Conservation (phyloP, 2,329 filamentous ascomycete species). For the Hymenoscyphus fraxineus region DNA sequence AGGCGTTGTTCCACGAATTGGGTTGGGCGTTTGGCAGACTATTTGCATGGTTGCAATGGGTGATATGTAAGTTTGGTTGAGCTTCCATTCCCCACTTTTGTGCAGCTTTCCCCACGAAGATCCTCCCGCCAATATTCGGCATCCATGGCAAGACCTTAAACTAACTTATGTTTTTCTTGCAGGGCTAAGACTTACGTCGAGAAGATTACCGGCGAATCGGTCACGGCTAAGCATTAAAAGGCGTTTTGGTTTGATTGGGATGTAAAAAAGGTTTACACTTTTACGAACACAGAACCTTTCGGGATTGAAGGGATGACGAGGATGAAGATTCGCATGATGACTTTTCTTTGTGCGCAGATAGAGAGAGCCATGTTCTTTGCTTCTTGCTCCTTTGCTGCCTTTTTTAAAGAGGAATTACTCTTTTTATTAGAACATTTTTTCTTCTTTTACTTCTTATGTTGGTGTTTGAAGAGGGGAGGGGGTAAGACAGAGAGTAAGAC, state of each 20-base stretch:
- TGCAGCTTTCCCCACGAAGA: not conserved
- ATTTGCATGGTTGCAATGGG: conserved; percentile 99
- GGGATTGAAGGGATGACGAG: not conserved
- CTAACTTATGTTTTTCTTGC: conserved; percentile 34
- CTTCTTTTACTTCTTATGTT: not conserved
- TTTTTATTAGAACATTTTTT: not conserved
- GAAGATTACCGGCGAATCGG: conserved; percentile 59
- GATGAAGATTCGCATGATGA: no score
- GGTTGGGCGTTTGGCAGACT: conserved; percentile 96
- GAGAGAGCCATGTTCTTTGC: not conserved
- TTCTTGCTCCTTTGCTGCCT: not conserved
- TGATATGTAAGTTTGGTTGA: conserved; percentile 71
- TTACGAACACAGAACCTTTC: not conserved
- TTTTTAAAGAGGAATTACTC: not conserved
- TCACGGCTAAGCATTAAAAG: conserved; percentile 64
- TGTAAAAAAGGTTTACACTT: not conserved
- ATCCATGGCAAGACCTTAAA: not conserved
- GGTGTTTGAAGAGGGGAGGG: not conserved
- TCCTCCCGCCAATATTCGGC: not conserved
- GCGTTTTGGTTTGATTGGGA: conserved; percentile 29
- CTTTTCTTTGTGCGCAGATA: not conserved
- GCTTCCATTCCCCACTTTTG: not conserved
- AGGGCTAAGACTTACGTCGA: conserved; percentile 67
- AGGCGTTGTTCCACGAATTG: conserved; percentile 89
- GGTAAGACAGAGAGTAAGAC: no score